Percentiles rank a stretch among this genome's conserved stretches.
These are phyloP conservation scores for Benincasa hispida DNA, from an alignment of 306 rosid species.

Conservation along the genomic window DNA sequence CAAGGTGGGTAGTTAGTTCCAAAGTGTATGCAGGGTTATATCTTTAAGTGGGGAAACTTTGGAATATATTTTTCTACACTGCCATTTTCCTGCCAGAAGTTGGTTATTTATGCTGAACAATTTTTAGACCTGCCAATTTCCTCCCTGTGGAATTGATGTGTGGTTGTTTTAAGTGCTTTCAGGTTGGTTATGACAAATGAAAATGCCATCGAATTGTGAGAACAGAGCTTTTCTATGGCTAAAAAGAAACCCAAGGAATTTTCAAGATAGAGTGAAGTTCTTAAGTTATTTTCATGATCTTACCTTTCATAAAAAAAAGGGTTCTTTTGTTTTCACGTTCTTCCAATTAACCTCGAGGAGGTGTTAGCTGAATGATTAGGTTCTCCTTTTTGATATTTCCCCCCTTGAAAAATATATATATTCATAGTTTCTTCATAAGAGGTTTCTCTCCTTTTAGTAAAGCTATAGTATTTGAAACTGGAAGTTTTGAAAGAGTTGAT, in stretches of 20 bases:
- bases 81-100: neutral
- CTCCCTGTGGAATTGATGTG: neutral
- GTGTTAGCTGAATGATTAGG: neutral
- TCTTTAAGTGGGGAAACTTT: neutral
- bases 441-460: no score
- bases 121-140: neutral
- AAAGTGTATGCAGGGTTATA: neutral
- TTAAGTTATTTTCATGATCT: neutral
- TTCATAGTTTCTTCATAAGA: no score
- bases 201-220: neutral
- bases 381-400: no score
- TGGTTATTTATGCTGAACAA: neutral
- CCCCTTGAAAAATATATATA: no score
- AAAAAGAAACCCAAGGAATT: no score
- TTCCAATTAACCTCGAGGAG: neutral
- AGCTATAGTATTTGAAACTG: no score
- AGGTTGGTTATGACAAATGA: neutral
- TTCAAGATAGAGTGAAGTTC: no score
- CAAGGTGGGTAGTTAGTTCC: neutral
- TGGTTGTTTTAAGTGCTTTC: neutral
- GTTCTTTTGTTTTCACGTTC: neutral
- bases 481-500: no score
- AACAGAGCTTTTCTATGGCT: neutral
- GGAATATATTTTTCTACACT: neutral
- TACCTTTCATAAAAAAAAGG: neutral